These are phyloP conservation scores for Celoporthe dispersa DNA, from an alignment of 2,329 filamentous ascomycete genomes.

Conservation along the genomic window DNA sequence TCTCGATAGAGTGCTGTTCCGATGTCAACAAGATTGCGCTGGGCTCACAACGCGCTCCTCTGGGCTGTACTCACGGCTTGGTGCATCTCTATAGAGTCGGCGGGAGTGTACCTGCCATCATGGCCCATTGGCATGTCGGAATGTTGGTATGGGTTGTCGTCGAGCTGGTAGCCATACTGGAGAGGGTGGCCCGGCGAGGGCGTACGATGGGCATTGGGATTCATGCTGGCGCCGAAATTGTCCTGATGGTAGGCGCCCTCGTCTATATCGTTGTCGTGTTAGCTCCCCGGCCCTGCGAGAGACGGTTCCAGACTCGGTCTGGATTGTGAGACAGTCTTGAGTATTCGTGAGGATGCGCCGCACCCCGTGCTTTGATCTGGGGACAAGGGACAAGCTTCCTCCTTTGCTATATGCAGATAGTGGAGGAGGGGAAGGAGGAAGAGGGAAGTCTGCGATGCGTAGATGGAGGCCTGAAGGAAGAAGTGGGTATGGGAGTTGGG, in stretches of 20 bases:
- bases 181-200: conserved; percentile 79
- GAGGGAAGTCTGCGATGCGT: conserved; percentile 13
- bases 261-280: conserved; percentile 45
- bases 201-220: conserved; percentile 62
- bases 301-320: conserved; percentile 33
- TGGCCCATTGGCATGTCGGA: conserved; percentile 60
- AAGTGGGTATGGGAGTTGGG: conserved; percentile 22
- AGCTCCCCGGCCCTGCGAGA: conserved; percentile 23
- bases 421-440: conserved; percentile 11
- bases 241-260: conserved; percentile 63
- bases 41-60: background rate
- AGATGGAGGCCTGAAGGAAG: conserved; percentile 18
- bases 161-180: conserved; percentile 78
- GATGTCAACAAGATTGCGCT: conserved; percentile 27
- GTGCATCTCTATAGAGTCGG: conserved; percentile 80
- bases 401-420: conserved; percentile 22
- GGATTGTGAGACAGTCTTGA: conserved; percentile 16
- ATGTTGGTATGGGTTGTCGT: conserved; percentile 72
- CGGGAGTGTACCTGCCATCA: conserved; percentile 59
- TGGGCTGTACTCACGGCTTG: conserved; percentile 69
- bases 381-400: conserved; percentile 25
- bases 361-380: conserved; percentile 27
- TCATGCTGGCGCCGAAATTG: conserved; percentile 49
- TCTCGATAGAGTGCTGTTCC: conserved; percentile 56
- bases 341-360: conserved; percentile 29